Evolutionary conservation across 148 eudicot genomes (phyloP).

Genomic region (Rhododendron ferrugineum): DNA sequence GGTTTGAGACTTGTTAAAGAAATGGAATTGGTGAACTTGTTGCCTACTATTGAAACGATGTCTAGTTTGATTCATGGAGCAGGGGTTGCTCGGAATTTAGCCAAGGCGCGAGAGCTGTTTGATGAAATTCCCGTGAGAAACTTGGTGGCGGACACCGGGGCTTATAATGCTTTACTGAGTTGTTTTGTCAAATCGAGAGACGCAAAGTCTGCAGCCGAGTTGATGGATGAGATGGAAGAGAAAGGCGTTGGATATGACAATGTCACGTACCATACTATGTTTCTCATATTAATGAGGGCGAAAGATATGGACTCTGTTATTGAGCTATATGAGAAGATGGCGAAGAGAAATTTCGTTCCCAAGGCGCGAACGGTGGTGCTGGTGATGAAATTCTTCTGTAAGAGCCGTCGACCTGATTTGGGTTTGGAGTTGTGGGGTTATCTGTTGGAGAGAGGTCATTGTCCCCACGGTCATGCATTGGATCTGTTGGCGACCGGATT

Average conservation of each 20-base stretch:
- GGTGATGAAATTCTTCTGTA: constrained; percentile 81
- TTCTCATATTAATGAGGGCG: constrained; percentile 54
- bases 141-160: constrained; percentile 59
- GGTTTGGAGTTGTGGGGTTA: constrained; percentile 75
- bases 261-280: constrained; percentile 69
- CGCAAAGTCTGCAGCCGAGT: constrained; percentile 36
- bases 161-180: constrained; percentile 72
- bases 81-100: constrained; percentile 61
- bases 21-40: constrained; percentile 53
- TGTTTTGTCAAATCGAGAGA: constrained; percentile 56
- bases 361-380: constrained; percentile 70
- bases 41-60: constrained; percentile 60
- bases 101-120: constrained; percentile 61
- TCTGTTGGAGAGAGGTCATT: constrained; percentile 57
- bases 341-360: constrained; percentile 49
- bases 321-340: constrained; percentile 55
- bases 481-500: constrained; percentile 63
- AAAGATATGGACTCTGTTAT: constrained; percentile 42
- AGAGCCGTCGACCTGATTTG: constrained; percentile 39
- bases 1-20: constrained; percentile 68
- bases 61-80: constrained; percentile 91
- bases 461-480: constrained; percentile 85
- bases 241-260: constrained; percentile 45
- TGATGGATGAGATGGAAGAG: constrained; percentile 73
- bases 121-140: constrained; percentile 46